Conservation (phyloP, 176 grass and related monocot species). For the Raddia guianensis region DNA sequence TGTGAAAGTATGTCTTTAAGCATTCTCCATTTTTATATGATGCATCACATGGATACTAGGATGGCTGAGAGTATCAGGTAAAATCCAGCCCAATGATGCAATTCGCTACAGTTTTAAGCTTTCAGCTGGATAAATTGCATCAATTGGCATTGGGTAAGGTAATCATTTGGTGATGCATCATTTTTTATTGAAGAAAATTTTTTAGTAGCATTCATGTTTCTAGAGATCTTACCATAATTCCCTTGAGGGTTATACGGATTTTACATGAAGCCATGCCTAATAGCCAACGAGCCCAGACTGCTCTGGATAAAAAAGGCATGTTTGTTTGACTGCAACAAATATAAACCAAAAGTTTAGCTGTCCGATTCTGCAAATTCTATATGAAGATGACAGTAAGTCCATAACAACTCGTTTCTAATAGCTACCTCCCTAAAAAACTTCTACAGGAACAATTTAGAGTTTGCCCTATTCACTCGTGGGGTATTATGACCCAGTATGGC, state of each 20-base stretch:
- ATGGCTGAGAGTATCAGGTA: neutral
- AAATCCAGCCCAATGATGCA: neutral
- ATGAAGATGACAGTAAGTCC: conserved; percentile 20
- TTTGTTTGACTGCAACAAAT: neutral
- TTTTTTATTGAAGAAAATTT: conserved; percentile 17
- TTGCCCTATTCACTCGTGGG: conserved; percentile 1
- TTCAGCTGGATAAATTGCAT: conserved; percentile 20
- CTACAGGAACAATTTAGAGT: conserved; percentile 17
- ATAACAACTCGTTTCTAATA: conserved; percentile 16
- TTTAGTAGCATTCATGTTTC: neutral
- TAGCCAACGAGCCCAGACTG: conserved; percentile 1
- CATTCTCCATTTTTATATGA: conserved; percentile 7
- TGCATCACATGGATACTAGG: neutral
- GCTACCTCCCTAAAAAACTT: conserved; percentile 9
- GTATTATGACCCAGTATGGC: neutral
- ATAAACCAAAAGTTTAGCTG: conserved; percentile 9
- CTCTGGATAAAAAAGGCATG: neutral
- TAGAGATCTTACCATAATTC: conserved; percentile 13
- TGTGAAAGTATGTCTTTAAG: conserved; percentile 18
- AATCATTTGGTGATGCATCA: neutral
- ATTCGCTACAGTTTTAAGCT: neutral
- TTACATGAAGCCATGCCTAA: neutral
- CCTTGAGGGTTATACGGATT: neutral
- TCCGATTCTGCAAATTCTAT: conserved; percentile 13
- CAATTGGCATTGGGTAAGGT: neutral